phyloP scores from a whole-genome alignment of 345 rosid genomes.

The Eucalyptus regnans region DNA sequence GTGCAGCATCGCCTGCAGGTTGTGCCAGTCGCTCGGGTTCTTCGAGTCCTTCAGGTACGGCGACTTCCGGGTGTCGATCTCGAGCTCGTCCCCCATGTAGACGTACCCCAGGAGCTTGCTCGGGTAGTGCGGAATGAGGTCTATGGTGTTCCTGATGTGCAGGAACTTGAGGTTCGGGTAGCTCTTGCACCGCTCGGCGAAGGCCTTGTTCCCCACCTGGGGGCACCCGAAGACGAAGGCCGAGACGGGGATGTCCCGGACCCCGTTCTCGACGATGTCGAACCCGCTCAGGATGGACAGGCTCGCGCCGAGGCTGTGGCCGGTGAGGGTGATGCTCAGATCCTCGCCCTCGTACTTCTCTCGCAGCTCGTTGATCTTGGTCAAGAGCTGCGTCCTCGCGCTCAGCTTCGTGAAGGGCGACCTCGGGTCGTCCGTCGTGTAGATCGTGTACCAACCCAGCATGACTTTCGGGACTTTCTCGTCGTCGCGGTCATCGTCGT shows the following conservation, averaged over 20 bases:
- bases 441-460: conserved; percentile 78
- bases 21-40: conserved; percentile 83
- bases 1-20: conserved; percentile 81
- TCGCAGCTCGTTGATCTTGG: conserved; percentile 36
- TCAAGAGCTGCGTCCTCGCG: conserved; percentile 40
- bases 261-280: conserved; percentile 61
- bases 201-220: conserved; percentile 62
- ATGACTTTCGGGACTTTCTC: conserved; percentile 45
- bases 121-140: conserved; percentile 68
- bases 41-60: conserved; percentile 51
- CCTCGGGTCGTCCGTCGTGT: conserved; percentile 45
- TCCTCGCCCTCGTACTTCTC: conserved; percentile 40
- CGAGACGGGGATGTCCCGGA: conserved; percentile 43
- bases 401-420: conserved; percentile 56
- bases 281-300: conserved; percentile 53
- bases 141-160: conserved; percentile 58
- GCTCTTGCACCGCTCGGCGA: conserved; percentile 22
- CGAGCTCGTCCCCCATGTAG: conserved; percentile 29
- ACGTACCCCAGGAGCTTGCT: conserved; percentile 46
- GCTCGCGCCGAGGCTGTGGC: conserved; percentile 87
- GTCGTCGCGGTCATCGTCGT: conserved; percentile 27
- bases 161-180: conserved; percentile 45
- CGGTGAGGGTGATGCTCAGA: conserved; percentile 45
- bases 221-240: conserved; percentile 78
- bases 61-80: conserved; percentile 68